These are phyloP conservation scores for Talaromyces wortmannii DNA, from an alignment of 495 filamentous ascomycete genomes.

Conservation along the genomic window DNA sequence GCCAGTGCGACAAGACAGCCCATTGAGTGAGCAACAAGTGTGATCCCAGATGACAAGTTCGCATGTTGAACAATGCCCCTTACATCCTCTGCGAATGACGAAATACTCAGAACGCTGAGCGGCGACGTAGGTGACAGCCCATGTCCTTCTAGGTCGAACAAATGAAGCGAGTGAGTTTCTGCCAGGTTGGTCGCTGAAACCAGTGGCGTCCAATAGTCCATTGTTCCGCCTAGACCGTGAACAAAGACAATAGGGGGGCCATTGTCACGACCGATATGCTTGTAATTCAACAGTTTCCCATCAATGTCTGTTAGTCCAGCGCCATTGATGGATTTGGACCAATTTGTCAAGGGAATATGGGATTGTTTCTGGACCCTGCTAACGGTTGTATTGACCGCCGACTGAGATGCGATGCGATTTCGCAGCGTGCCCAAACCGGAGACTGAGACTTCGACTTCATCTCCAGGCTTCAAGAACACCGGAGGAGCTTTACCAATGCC, in stretches of 20 bases:
- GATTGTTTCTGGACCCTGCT: neutral
- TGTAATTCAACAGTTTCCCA: neutral
- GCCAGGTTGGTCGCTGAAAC: constrained; percentile 10
- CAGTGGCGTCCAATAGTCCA: constrained; percentile 28
- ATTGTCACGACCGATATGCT: neutral
- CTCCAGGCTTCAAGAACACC: constrained; percentile 39
- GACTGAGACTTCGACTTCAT: constrained; percentile 43
- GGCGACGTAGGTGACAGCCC: constrained; percentile 38
- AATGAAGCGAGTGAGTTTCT: constrained; percentile 18
- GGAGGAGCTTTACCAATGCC: constrained; percentile 41
- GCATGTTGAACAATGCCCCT: constrained; percentile 12
- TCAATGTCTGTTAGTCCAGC: neutral
- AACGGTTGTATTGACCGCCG: constrained; percentile 8
- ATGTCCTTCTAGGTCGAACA: constrained; percentile 44
- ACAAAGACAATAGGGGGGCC: constrained; percentile 31
- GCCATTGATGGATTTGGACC: constrained; percentile 1
- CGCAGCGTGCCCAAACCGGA: constrained; percentile 24
- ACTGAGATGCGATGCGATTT: constrained; percentile 27
- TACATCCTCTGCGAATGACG: constrained; percentile 32
- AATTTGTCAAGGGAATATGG: constrained; percentile 8
- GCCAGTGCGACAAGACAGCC: constrained; percentile 30
- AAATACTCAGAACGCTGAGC: constrained; percentile 25
- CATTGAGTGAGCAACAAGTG: constrained; percentile 33
- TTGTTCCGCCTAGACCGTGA: constrained; percentile 37
- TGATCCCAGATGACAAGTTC: constrained; percentile 5